These are phyloP conservation scores for Drechslerella dactyloides DNA, from an alignment of 2,329 filamentous ascomycete species.

Conservation along the genomic window DNA sequence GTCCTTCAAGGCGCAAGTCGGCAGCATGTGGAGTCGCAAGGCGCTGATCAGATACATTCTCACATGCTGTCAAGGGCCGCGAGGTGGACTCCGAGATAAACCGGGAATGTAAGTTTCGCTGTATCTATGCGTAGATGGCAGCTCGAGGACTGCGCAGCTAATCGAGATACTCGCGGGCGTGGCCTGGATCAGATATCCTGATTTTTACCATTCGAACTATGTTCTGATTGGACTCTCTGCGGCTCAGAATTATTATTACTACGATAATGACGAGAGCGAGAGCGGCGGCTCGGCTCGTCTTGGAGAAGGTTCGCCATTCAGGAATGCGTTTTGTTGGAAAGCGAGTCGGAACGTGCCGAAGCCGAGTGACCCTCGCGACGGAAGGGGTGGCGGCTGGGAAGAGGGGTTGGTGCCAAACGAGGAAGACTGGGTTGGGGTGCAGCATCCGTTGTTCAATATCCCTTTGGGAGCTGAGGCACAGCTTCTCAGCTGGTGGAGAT, in stretches of 20 bases:
- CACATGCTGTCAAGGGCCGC: slow-evolving; percentile 79
- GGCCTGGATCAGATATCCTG: slow-evolving; percentile 46
- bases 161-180: background rate
- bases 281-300: background rate
- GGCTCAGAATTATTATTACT: slow-evolving; percentile 53
- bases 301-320: slow-evolving; percentile 24
- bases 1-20: slow-evolving; percentile 50
- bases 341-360: slow-evolving; percentile 42
- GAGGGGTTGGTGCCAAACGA: slow-evolving; percentile 33
- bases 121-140: no score
- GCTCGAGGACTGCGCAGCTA: background rate
- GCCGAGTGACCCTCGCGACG: slow-evolving; percentile 14
- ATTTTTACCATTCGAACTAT: slow-evolving; percentile 55
- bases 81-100: slow-evolving; percentile 89
- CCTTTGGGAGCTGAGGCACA: slow-evolving; percentile 47
- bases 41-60: slow-evolving; percentile 89
- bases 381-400: slow-evolving; percentile 35
- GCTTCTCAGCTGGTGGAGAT: slow-evolving; percentile 48
- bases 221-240: slow-evolving; percentile 53
- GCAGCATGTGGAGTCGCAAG: slow-evolving; percentile 76
- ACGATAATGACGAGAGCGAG: slow-evolving; percentile 18
- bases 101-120: slow-evolving; percentile 80
- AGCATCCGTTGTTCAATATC: slow-evolving; percentile 55
- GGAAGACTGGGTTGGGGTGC: slow-evolving; percentile 48
- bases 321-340: slow-evolving; percentile 35